A percentile compares a stretch with the other conserved stretches of the same genome.
phyloP scores from a whole-genome alignment of 2,329 filamentous ascomycete species.

The Penicillium sp. region DNA sequence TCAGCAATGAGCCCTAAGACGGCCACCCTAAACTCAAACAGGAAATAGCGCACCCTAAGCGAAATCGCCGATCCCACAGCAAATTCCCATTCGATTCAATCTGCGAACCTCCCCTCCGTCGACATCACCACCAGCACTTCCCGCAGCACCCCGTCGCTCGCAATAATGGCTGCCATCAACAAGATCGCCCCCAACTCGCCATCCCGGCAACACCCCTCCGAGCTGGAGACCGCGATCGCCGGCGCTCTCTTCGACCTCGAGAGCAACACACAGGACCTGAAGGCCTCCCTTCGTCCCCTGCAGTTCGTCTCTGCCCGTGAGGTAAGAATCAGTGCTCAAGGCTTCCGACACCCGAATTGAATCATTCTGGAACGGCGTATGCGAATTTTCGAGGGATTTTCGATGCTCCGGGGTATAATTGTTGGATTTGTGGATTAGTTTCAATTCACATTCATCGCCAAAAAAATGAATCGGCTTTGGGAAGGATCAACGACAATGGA shows the following conservation, averaged over 20 bases:
- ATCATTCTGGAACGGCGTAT: conserved; percentile 17
- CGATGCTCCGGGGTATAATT: conserved; percentile 15
- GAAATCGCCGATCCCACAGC: conserved; percentile 35
- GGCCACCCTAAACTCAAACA: conserved; percentile 22
- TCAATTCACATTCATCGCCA: conserved; percentile 11
- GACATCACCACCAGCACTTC: conserved; percentile 38
- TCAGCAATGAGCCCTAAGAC: conserved; percentile 10
- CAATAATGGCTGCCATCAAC: conserved; percentile 78
- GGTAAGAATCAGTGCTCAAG: conserved; percentile 63
- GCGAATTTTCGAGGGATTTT: conserved; percentile 17
- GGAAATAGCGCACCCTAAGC: conserved; percentile 34
- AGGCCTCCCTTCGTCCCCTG: conserved; percentile 91
- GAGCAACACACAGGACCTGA: conserved; percentile 98
- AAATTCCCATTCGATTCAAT: conserved; percentile 35
- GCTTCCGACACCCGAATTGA: conserved; percentile 13
- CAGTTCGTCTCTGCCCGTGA: conserved; percentile 99
- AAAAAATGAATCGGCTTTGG: conserved; percentile 2
- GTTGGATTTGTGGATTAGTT: conserved; percentile 14
- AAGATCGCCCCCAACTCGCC: conserved; percentile 98
- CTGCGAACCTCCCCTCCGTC: conserved; percentile 32
- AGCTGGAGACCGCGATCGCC: conserved; percentile 96
- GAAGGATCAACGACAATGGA: background rate
- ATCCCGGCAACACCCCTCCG: conserved; percentile 90
- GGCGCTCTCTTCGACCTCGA: conserved; percentile 98
- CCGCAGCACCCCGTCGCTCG: conserved; percentile 42